Conservation (phyloP, 805 yeast species). For the Debaryomyces hansenii region DNA sequence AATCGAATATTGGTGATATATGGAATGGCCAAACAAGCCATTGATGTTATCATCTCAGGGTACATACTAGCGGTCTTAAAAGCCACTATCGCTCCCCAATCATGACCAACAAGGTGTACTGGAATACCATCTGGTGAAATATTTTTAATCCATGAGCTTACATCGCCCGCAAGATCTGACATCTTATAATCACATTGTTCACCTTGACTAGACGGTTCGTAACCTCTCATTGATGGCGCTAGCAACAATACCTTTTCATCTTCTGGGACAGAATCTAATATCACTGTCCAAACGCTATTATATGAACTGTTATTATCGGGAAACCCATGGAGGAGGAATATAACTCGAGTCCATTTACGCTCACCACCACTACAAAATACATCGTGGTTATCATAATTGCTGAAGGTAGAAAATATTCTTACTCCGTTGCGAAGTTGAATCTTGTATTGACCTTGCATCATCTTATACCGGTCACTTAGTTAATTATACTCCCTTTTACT, state of each 20-base stretch:
- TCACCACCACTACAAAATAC: constrained; percentile 11
- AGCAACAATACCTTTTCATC: constrained; percentile 20
- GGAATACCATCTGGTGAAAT: constrained; percentile 21
- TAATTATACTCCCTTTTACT: too few species aligned
- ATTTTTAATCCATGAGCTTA: constrained; percentile 29
- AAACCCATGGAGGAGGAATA: constrained; percentile 36
- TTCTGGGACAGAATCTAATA: constrained; percentile 16
- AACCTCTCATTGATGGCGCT: constrained; percentile 40
- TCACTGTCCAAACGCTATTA: constrained; percentile 19
- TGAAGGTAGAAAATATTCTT: constrained; percentile 20
- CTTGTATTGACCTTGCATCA: constrained; percentile 4
- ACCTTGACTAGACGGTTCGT: constrained; percentile 33
- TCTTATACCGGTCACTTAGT: too few species aligned
- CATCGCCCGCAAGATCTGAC: constrained; percentile 33
- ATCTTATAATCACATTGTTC: constrained; percentile 22
- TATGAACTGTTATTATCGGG: constrained; percentile 38
- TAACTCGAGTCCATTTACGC: constrained; percentile 17
- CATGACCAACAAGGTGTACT: constrained; percentile 43
- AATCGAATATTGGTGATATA: constrained; percentile 25
- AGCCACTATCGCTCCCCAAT: constrained; percentile 44
- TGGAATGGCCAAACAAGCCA: constrained; percentile 41
- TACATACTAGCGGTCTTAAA: constrained; percentile 33
- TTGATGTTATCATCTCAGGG: constrained; percentile 33
- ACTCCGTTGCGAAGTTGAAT: constrained; percentile 15
- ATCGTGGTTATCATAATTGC: constrained; percentile 14